Conservation (phyloP, 176 grass and related monocot species). For the Aegilops umbellulata region DNA sequence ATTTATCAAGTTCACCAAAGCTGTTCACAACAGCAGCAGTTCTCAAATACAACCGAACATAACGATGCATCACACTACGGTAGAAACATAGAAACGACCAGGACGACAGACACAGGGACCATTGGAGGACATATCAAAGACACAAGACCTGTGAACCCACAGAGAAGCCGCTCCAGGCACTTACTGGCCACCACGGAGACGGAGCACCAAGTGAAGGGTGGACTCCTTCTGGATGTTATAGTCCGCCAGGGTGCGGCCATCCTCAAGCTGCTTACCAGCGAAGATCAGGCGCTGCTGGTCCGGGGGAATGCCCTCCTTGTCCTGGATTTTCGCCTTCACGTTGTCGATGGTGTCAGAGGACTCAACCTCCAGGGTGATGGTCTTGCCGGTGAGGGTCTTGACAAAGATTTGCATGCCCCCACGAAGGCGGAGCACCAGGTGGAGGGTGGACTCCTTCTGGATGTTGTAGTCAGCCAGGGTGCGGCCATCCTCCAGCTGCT, state of each 20-base stretch:
- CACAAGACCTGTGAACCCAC: conserved; percentile 11
- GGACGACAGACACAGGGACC: too few relatives aligned
- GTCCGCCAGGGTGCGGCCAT: conserved; percentile 59
- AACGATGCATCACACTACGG: neutral
- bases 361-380: conserved; percentile 52
- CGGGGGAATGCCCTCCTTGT: conserved; percentile 70
- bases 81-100: neutral
- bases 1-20: conserved; percentile 10
- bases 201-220: conserved; percentile 43
- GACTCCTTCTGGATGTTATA: conserved; percentile 77
- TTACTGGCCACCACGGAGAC: too few relatives aligned
- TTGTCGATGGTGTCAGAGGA: conserved; percentile 58
- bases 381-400: conserved; percentile 57
- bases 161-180: neutral
- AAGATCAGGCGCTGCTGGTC: conserved; percentile 70
- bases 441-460: conserved; percentile 56
- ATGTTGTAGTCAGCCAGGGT: conserved; percentile 73
- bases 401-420: neutral
- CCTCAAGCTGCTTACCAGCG: conserved; percentile 60
- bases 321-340: conserved; percentile 62
- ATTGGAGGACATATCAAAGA: neutral
- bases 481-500: conserved; percentile 66
- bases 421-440: conserved; percentile 46
- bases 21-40: neutral
- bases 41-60: neutral